A percentile compares a stretch with the other conserved stretches of the same genome.
phyloP scores from a whole-genome alignment of 495 filamentous ascomycete genomes.

The Glonium stellatum region DNA sequence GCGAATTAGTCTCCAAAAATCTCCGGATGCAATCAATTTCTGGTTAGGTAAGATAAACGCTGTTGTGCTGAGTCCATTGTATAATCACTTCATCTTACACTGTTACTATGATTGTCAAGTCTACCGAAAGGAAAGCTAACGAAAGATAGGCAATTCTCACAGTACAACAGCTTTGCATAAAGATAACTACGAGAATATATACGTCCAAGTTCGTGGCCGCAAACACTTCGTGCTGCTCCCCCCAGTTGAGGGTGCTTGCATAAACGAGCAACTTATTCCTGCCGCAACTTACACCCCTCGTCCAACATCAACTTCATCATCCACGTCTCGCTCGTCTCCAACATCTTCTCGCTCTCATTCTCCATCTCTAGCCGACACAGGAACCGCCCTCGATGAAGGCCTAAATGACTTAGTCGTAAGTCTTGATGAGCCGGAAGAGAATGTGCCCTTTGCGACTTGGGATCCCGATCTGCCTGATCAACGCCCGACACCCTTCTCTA shows the following conservation, averaged over 20 bases:
- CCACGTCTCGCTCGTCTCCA: background rate
- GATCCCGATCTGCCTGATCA: slow-evolving; percentile 55
- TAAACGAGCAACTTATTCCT: slow-evolving; percentile 50
- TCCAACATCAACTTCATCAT: background rate
- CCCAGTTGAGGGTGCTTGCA: slow-evolving; percentile 53
- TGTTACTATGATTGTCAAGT: background rate
- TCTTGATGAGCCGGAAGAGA: slow-evolving; percentile 33
- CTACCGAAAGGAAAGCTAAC: background rate
- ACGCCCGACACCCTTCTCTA: slow-evolving; percentile 47
- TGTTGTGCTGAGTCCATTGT: too few species aligned
- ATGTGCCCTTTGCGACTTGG: slow-evolving; percentile 59
- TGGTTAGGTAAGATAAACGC: slow-evolving; percentile 50
- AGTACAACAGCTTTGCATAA: slow-evolving; percentile 64
- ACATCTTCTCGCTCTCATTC: background rate
- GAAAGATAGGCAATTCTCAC: slow-evolving; percentile 43
- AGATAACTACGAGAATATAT: slow-evolving; percentile 77
- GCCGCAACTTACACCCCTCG: slow-evolving; percentile 45
- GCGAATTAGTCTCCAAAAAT: slow-evolving; percentile 51
- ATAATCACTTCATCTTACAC: background rate
- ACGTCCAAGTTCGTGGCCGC: slow-evolving; percentile 59
- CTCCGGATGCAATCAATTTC: slow-evolving; percentile 67
- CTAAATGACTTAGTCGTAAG: slow-evolving; percentile 30
- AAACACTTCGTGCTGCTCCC: slow-evolving; percentile 69
- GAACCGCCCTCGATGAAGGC: slow-evolving; percentile 7
- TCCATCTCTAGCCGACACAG: background rate